These are phyloP conservation scores for Mucor piriformis DNA, from an alignment of 371 early-diverging fungal species.

Conservation along the genomic window DNA sequence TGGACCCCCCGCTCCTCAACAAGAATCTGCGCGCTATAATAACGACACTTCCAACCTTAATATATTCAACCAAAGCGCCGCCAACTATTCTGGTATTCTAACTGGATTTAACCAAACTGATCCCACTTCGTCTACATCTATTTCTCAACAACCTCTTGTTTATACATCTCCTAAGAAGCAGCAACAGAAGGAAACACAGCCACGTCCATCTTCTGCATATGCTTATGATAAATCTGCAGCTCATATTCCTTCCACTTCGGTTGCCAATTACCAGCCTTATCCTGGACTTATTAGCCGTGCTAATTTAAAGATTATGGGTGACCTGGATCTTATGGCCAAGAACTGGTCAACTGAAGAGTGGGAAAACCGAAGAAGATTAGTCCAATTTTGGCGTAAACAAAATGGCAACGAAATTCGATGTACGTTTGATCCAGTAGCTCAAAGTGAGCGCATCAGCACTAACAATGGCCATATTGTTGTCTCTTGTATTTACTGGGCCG, in stretches of 20 bases:
- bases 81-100: slow-evolving; percentile 5
- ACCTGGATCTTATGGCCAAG: slow-evolving; percentile 57
- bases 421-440: slow-evolving; percentile 56
- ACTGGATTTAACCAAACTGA: slow-evolving; percentile 8
- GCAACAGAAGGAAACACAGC: too few species aligned
- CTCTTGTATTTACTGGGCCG: slow-evolving; percentile 85
- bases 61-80: slow-evolving; percentile 1
- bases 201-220: neutral
- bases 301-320: slow-evolving; percentile 62
- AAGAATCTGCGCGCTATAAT: neutral
- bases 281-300: slow-evolving; percentile 66
- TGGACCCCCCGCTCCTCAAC: neutral
- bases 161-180: neutral
- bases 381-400: slow-evolving; percentile 72
- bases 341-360: slow-evolving; percentile 63
- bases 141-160: neutral
- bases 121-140: neutral
- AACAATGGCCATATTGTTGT: slow-evolving; percentile 35
- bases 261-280: slow-evolving; percentile 51
- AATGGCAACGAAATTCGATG: slow-evolving; percentile 60
- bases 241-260: slow-evolving; percentile 17
- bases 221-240: slow-evolving; percentile 5
- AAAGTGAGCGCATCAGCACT: slow-evolving; percentile 19
- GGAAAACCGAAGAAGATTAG: slow-evolving; percentile 64
- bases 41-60: neutral